These are phyloP conservation scores for Mortierella sp. DNA, from an alignment of 371 early-diverging fungal species.

Conservation along the genomic window DNA sequence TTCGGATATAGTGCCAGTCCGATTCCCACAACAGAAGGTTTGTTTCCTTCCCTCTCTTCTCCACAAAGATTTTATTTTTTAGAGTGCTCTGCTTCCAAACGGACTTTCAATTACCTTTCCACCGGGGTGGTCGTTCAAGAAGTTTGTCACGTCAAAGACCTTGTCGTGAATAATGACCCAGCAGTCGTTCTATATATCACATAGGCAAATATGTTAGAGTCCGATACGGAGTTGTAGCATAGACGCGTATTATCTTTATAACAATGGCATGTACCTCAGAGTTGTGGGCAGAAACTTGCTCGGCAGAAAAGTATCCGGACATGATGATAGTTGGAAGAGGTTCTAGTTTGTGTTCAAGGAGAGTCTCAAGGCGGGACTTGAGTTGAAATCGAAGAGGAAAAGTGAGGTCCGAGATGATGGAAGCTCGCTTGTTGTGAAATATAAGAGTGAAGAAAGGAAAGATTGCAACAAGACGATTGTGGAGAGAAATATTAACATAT, in stretches of 20 bases:
- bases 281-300: conserved; percentile 45
- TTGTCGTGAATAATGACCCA: conserved; percentile 94
- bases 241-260: background rate
- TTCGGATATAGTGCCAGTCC: background rate
- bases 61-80: conserved; percentile 9
- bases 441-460: background rate
- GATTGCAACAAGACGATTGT: background rate
- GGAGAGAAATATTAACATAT: background rate
- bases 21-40: background rate
- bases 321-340: conserved; percentile 22
- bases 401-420: conserved; percentile 48
- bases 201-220: background rate
- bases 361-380: conserved; percentile 43
- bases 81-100: background rate
- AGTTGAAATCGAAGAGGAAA: conserved; percentile 42
- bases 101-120: conserved; percentile 64
- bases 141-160: conserved; percentile 89
- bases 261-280: conserved; percentile 30
- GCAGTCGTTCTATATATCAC: conserved; percentile 70
- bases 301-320: conserved; percentile 37
- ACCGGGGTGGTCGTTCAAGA: conserved; percentile 92
- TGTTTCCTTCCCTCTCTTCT: background rate
- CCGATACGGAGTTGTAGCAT: background rate
- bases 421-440: background rate
- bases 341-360: conserved; percentile 24